phyloP scores from a whole-genome alignment of 176 grass and related monocot genomes.

The Zoysia pacifica region DNA sequence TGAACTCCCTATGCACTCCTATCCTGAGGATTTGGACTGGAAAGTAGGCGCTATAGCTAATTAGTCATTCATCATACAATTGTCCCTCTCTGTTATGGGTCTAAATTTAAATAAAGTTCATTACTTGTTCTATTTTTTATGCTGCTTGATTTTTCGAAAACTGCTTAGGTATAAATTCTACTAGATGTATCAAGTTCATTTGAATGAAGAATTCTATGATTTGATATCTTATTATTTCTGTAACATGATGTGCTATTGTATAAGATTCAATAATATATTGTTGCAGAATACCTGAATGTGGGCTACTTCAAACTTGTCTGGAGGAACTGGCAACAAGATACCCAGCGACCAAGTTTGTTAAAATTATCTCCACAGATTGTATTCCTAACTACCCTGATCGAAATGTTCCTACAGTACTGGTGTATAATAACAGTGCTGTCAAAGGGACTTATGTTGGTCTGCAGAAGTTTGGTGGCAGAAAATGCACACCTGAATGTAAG shows the following conservation, averaged over 20 bases:
- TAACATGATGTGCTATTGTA: not conserved
- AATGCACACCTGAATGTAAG: slow-evolving; percentile 97
- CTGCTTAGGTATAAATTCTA: not conserved
- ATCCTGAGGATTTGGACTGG: not conserved
- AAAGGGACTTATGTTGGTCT: slow-evolving; percentile 89
- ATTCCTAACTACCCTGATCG: slow-evolving; percentile 90
- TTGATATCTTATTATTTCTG: not conserved
- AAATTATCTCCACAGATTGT: slow-evolving; percentile 93
- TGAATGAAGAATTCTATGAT: not conserved
- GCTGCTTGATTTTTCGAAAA: slow-evolving; percentile 11
- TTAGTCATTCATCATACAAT: not conserved
- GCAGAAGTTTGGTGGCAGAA: slow-evolving; percentile 76
- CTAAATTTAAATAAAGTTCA: not conserved
- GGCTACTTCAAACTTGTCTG: slow-evolving; percentile 75
- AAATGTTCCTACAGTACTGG: slow-evolving; percentile 94
- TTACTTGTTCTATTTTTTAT: slow-evolving; percentile 20
- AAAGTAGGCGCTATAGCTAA: not conserved
- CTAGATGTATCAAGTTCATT: not conserved
- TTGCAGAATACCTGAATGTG: slow-evolving; percentile 85
- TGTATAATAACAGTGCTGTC: slow-evolving; percentile 94
- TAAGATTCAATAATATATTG: slow-evolving; percentile 24
- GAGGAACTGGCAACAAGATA: slow-evolving; percentile 86
- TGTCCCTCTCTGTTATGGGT: not conserved
- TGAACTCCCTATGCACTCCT: not conserved
- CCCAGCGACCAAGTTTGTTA: slow-evolving; percentile 89